Evolutionary conservation across 805 yeast species (phyloP).

Genomic region (Priceomyces castillae): DNA sequence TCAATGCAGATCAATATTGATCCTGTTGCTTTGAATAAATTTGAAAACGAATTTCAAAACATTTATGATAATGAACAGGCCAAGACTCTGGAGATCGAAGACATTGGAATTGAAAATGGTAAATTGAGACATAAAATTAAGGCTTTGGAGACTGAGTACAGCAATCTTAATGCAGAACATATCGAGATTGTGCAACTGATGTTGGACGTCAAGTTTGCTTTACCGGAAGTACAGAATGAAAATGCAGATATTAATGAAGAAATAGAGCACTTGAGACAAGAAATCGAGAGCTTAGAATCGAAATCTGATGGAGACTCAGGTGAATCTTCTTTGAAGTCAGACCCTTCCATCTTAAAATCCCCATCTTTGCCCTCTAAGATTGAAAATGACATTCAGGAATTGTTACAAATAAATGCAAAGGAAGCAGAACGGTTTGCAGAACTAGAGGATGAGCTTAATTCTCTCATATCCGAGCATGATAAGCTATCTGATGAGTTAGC

Average conservation of each 20-base stretch:
- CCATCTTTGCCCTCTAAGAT: slow-evolving; percentile 32
- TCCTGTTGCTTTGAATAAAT: slow-evolving; percentile 71
- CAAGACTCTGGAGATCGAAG: slow-evolving; percentile 59
- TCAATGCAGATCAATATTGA: slow-evolving; percentile 71
- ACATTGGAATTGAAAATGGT: slow-evolving; percentile 62
- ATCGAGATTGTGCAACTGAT: slow-evolving; percentile 82
- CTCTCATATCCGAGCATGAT: slow-evolving; percentile 25
- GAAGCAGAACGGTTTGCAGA: slow-evolving; percentile 38
- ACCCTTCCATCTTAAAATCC: slow-evolving; percentile 6
- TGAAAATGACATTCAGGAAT: slow-evolving; percentile 34
- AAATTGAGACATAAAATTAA: slow-evolving; percentile 70
- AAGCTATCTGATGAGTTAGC: slow-evolving; percentile 20
- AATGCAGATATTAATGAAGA: slow-evolving; percentile 55
- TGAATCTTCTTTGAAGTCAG: slow-evolving; percentile 8
- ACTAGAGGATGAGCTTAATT: slow-evolving; percentile 35
- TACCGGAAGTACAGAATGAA: slow-evolving; percentile 75
- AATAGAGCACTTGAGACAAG: slow-evolving; percentile 31
- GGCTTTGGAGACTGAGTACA: slow-evolving; percentile 66
- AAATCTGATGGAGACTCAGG: slow-evolving; percentile 23
- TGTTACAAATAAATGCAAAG: slow-evolving; percentile 34
- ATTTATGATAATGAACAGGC: slow-evolving; percentile 66
- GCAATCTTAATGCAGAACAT: slow-evolving; percentile 75
- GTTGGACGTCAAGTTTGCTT: slow-evolving; percentile 71
- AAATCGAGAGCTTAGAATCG: slow-evolving; percentile 41
- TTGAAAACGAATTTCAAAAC: slow-evolving; percentile 70